Conservation (phyloP, 305 asterid species). For the Rubia tinctorum region DNA sequence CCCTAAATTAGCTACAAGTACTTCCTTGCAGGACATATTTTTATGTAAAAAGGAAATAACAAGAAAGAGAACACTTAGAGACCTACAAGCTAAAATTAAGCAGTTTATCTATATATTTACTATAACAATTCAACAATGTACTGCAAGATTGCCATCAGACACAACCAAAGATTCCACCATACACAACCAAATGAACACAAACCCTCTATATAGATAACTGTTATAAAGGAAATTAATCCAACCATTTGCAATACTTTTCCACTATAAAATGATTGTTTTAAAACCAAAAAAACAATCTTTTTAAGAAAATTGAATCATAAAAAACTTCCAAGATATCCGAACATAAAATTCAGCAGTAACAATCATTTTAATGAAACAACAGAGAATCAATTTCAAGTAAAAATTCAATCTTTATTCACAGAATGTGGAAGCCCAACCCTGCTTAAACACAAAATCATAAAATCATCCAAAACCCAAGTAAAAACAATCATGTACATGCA, state of each 20-base stretch:
- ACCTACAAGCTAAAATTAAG: background rate
- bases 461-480: background rate
- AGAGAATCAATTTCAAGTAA: background rate
- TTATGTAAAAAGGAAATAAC: background rate
- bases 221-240: background rate
- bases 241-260: background rate
- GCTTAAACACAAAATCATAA: background rate
- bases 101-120: background rate
- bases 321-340: background rate
- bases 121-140: background rate
- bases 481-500: background rate
- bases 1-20: background rate
- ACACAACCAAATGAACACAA: background rate
- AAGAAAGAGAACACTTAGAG: background rate
- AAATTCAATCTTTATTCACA: slow-evolving; percentile 2
- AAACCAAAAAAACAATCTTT: background rate
- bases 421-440: background rate
- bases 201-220: background rate
- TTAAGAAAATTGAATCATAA: background rate
- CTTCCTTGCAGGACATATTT: background rate
- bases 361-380: background rate
- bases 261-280: background rate
- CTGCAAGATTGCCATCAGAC: background rate
- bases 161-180: background rate
- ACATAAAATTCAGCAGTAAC: background rate